These are phyloP conservation scores for Solanum appendiculatum DNA, from an alignment of 257 asterid genomes.

Conservation along the genomic window DNA sequence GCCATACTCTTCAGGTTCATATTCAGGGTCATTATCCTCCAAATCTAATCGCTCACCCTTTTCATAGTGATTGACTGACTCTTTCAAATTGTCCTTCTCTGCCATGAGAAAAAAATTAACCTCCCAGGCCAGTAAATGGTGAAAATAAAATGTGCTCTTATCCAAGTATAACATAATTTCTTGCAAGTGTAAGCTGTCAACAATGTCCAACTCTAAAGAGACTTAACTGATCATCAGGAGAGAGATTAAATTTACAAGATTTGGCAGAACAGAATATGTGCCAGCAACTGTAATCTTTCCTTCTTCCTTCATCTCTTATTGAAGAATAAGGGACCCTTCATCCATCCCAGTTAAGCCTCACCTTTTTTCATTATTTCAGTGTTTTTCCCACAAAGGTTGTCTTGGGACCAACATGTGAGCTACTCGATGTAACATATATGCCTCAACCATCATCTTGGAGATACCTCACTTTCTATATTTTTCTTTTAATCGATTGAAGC, in stretches of 20 bases:
- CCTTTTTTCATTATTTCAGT: neutral
- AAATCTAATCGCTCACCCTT: conserved; percentile 81
- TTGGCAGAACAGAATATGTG: neutral
- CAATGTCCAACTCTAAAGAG: neutral
- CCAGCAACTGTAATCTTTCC: neutral
- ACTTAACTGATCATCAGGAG: neutral
- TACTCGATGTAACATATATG: neutral
- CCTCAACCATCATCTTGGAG: neutral
- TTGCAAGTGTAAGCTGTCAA: neutral
- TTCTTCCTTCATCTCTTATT: neutral
- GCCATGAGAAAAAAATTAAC: conserved; percentile 20
- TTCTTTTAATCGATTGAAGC: neutral
- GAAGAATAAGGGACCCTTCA: neutral
- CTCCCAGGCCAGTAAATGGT: neutral
- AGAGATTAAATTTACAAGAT: neutral
- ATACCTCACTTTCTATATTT: neutral
- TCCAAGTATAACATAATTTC: neutral
- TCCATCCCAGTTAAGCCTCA: neutral
- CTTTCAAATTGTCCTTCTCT: conserved; percentile 52
- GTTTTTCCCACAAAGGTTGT: neutral
- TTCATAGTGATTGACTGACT: conserved; percentile 65
- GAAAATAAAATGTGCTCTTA: neutral
- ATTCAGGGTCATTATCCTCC: conserved; percentile 95
- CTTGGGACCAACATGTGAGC: neutral
- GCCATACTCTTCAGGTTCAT: conserved; percentile 83